Percentiles rank a stretch among this genome's conserved stretches.
Evolutionary conservation across 1,284 basidiomycete species (phyloP).

Genomic region (Rhodotorula sp.): DNA sequence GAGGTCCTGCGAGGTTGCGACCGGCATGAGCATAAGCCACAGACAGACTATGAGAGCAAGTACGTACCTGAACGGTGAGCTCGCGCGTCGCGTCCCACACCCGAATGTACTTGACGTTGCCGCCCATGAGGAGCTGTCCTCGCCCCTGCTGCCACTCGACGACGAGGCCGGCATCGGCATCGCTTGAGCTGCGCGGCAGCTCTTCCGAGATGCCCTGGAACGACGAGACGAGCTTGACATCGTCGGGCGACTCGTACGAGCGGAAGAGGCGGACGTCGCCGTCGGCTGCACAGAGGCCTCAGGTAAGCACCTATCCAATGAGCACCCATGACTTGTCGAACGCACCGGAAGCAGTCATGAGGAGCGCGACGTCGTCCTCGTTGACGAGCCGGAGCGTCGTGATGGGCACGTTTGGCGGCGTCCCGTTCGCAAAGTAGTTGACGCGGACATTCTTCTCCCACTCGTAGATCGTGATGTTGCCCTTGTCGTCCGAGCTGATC

Average conservation of each 20-base stretch:
- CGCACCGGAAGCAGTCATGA: slow-evolving; percentile 80
- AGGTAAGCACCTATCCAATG: neutral
- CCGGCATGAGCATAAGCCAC: slow-evolving; percentile 26
- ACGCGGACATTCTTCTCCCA: slow-evolving; percentile 80
- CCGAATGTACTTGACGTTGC: slow-evolving; percentile 84
- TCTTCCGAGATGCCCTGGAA: slow-evolving; percentile 87
- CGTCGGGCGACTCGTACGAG: slow-evolving; percentile 65
- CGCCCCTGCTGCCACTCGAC: slow-evolving; percentile 92
- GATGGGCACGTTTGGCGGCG: slow-evolving; percentile 62
- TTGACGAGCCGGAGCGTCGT: slow-evolving; percentile 93
- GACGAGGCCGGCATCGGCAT: slow-evolving; percentile 77
- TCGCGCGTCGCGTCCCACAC: slow-evolving; percentile 97
- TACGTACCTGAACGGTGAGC: slow-evolving; percentile 70
- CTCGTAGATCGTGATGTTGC: slow-evolving; percentile 92
- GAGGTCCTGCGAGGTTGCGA: slow-evolving; percentile 63
- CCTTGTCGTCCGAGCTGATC: slow-evolving; percentile 79
- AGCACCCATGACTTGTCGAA: neutral
- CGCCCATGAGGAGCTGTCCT: slow-evolving; percentile 82
- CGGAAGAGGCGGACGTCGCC: slow-evolving; percentile 88
- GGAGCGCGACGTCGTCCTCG: slow-evolving; percentile 88
- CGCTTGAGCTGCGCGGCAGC: slow-evolving; percentile 58
- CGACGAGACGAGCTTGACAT: slow-evolving; percentile 81
- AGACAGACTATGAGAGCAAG: neutral
- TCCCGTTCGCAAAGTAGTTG: slow-evolving; percentile 85
- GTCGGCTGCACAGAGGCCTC: slow-evolving; percentile 62